phyloP scores from a whole-genome alignment of 305 asterid genomes.

The Andrographis paniculata region DNA sequence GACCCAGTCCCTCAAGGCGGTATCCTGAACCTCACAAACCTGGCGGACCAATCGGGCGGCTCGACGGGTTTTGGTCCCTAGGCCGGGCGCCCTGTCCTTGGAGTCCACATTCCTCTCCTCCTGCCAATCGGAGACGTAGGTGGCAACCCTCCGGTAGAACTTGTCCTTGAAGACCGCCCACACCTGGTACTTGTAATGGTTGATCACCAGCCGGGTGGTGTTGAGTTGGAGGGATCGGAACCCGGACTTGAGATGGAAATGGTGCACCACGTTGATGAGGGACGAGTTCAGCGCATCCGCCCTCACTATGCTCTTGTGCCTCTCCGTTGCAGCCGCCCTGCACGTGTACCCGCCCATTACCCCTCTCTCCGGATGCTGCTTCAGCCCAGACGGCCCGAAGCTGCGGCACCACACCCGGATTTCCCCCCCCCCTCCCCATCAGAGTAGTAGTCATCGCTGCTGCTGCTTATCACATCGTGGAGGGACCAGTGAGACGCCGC shows the following conservation, averaged over 20 bases:
- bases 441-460: too few species aligned
- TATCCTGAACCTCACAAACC: slow-evolving; percentile 47
- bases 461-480: slow-evolving; percentile 18
- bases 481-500: slow-evolving; percentile 16
- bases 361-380: slow-evolving; percentile 25
- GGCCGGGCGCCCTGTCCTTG: slow-evolving; percentile 50
- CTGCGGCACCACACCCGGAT: slow-evolving; percentile 29
- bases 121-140: slow-evolving; percentile 57
- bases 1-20: slow-evolving; percentile 29
- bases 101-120: slow-evolving; percentile 31
- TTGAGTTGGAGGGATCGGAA: slow-evolving; percentile 21
- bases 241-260: slow-evolving; percentile 36
- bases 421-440: slow-evolving; percentile 26
- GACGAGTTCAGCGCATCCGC: slow-evolving; percentile 37
- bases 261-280: slow-evolving; percentile 46
- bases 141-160: slow-evolving; percentile 45
- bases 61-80: slow-evolving; percentile 49
- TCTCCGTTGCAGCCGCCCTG: slow-evolving; percentile 32
- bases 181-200: slow-evolving; percentile 15
- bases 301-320: slow-evolving; percentile 50
- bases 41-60: slow-evolving; percentile 37
- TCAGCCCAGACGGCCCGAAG: slow-evolving; percentile 49
- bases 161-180: slow-evolving; percentile 57
- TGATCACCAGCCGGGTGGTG: slow-evolving; percentile 26
- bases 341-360: slow-evolving; percentile 47